Conservation (phyloP, 176 grass and related monocot species). For the Pharus latifolius region DNA sequence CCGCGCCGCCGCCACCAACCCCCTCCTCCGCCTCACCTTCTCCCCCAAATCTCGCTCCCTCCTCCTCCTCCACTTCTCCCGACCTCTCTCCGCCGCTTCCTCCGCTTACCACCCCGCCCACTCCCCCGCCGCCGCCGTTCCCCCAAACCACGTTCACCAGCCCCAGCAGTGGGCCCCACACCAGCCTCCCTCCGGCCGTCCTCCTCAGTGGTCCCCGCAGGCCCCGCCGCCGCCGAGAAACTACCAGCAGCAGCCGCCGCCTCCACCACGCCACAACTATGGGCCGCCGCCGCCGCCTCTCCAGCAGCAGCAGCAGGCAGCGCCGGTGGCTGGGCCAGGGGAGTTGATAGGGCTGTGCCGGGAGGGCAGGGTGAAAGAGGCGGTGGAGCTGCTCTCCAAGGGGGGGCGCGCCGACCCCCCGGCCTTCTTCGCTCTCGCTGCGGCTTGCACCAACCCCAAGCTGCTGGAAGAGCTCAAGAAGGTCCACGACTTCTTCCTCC, state of each 20-base stretch:
- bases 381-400: slow-evolving; percentile 58
- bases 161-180: no score
- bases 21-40: slow-evolving; percentile 7
- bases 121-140: background rate
- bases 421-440: slow-evolving; percentile 47
- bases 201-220: background rate
- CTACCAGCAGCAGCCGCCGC: background rate
- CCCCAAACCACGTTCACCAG: slow-evolving; percentile 15
- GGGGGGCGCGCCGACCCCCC: slow-evolving; percentile 35
- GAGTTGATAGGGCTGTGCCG: slow-evolving; percentile 39
- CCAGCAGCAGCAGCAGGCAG: slow-evolving; percentile 1
- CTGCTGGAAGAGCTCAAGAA: slow-evolving; percentile 62
- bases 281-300: background rate
- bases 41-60: slow-evolving; percentile 28
- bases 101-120: slow-evolving; percentile 19
- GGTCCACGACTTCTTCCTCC: slow-evolving; percentile 78
- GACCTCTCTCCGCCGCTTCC: slow-evolving; percentile 29
- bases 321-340: background rate
- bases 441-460: slow-evolving; percentile 43
- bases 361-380: slow-evolving; percentile 61
- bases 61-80: slow-evolving; percentile 16
- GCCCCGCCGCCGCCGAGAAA: background rate
- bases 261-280: slow-evolving; percentile 9
- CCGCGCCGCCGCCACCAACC: slow-evolving; percentile 5
- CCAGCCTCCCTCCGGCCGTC: no score